phyloP scores from a whole-genome alignment of 768 basidiomycete species.

The Brasilioporus rufonigricans region DNA sequence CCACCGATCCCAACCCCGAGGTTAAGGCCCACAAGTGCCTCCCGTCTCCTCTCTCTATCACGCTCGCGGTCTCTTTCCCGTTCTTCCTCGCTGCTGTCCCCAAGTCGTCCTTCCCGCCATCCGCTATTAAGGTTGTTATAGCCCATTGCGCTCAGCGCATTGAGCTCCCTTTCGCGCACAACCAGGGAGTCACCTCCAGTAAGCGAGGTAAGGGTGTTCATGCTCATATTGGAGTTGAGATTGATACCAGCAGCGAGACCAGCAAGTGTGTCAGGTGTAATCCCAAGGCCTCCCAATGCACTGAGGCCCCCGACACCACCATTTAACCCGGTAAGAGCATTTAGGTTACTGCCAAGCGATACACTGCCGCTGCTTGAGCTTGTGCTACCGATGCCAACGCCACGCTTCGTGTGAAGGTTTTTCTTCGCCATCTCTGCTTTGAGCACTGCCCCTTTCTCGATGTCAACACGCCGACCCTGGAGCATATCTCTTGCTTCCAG shows the following conservation, averaged over 20 bases:
- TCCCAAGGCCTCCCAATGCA: conserved; percentile 23
- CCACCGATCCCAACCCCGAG: conserved; percentile 27
- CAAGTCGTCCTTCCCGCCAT: conserved; percentile 36
- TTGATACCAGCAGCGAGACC: conserved; percentile 30
- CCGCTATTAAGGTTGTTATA: conserved; percentile 33
- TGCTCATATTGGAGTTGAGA: conserved; percentile 27
- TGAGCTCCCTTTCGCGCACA: conserved; percentile 47
- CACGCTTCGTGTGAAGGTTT: conserved; percentile 94
- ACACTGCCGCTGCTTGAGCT: conserved; percentile 27
- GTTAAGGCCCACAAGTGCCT: conserved; percentile 42
- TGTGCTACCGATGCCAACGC: conserved; percentile 63
- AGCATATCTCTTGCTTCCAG: conserved; percentile 83
- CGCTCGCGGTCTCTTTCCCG: conserved; percentile 50
- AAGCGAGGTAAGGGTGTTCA: conserved; percentile 27
- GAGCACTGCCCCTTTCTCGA: conserved; percentile 87
- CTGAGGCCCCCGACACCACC: conserved; percentile 30
- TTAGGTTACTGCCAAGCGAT: conserved; percentile 26
- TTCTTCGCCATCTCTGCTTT: conserved; percentile 99
- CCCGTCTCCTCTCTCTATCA: conserved; percentile 39
- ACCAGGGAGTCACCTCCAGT: conserved; percentile 29
- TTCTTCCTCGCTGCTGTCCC: conserved; percentile 34
- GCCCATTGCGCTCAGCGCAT: conserved; percentile 47
- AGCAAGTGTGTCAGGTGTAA: conserved; percentile 27
- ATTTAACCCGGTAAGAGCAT: conserved; percentile 23
- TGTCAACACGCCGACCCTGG: conserved; percentile 87